Conservation (phyloP, 352 stramenopile species). For the Pythium oligandrum region DNA sequence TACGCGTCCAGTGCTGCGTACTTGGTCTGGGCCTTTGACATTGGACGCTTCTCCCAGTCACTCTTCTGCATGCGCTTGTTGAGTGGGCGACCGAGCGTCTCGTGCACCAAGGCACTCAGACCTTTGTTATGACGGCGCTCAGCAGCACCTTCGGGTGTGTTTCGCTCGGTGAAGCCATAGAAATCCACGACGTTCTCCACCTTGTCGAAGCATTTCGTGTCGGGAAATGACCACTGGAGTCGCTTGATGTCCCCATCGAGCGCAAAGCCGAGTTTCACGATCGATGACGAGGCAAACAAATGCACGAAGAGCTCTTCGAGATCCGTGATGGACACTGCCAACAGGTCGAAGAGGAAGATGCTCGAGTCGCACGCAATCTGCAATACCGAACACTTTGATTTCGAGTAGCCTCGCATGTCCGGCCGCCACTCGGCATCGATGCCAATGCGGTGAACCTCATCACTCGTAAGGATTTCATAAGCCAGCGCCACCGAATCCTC, state of each 20-base stretch:
- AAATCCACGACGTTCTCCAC: slow-evolving; percentile 67
- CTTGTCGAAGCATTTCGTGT: slow-evolving; percentile 53
- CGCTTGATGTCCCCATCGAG: slow-evolving; percentile 63
- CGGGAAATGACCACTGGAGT: slow-evolving; percentile 65
- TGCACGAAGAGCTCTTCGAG: slow-evolving; percentile 63
- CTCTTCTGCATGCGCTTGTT: too few species aligned
- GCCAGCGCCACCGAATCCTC: slow-evolving; percentile 44
- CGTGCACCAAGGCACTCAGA: too few species aligned
- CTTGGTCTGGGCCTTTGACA: too few species aligned
- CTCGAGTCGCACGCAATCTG: slow-evolving; percentile 62
- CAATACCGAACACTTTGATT: slow-evolving; percentile 63
- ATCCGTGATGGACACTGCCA: slow-evolving; percentile 46
- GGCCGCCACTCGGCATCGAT: slow-evolving; percentile 74
- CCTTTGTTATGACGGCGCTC: too few species aligned
- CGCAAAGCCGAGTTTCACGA: slow-evolving; percentile 62
- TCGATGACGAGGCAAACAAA: slow-evolving; percentile 41
- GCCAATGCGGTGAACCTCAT: slow-evolving; percentile 32
- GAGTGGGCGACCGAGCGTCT: too few species aligned
- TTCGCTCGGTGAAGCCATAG: too few species aligned
- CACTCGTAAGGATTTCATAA: slow-evolving; percentile 40
- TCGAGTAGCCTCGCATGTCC: slow-evolving; percentile 29
- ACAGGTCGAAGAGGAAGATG: slow-evolving; percentile 66
- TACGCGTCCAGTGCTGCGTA: too few species aligned
- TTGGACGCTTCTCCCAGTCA: too few species aligned
- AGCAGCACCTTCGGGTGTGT: too few species aligned